Conservation (phyloP, 371 early-diverging fungal species). For the Apophysomyces elegans region DNA sequence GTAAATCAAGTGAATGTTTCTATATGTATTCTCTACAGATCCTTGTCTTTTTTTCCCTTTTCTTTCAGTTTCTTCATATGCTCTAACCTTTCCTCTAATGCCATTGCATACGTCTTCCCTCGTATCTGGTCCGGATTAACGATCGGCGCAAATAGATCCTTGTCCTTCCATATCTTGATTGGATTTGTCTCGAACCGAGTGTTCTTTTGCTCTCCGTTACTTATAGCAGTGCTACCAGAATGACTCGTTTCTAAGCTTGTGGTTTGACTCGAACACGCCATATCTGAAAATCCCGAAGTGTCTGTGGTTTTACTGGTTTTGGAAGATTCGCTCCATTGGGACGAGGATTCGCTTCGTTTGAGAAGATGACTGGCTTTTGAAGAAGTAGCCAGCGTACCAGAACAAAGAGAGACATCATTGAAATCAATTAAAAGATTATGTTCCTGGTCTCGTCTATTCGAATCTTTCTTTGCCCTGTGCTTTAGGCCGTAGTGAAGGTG, state of each 20-base stretch:
- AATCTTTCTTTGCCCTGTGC: too few relatives aligned
- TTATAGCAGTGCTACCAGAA: background rate
- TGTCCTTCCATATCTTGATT: background rate
- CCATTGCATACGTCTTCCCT: background rate
- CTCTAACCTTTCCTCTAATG: background rate
- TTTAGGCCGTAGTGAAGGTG: too few relatives aligned
- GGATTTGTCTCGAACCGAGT: background rate
- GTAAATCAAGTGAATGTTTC: background rate
- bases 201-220: too few relatives aligned
- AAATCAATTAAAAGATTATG: background rate
- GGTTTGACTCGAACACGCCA: background rate
- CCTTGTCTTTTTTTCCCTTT: background rate
- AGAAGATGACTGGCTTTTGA: background rate
- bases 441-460: background rate
- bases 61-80: background rate
- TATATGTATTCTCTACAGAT: background rate
- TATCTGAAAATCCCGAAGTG: background rate
- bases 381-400: background rate
- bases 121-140: background rate
- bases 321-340: background rate
- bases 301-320: background rate
- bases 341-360: background rate
- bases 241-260: background rate
- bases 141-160: slow-evolving; percentile 3
- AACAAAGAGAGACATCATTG: background rate